A percentile compares a stretch with the other conserved stretches of the same genome.
Conservation (phyloP, 805 yeast genomes). For the Sporopachydermia lactativora region DNA sequence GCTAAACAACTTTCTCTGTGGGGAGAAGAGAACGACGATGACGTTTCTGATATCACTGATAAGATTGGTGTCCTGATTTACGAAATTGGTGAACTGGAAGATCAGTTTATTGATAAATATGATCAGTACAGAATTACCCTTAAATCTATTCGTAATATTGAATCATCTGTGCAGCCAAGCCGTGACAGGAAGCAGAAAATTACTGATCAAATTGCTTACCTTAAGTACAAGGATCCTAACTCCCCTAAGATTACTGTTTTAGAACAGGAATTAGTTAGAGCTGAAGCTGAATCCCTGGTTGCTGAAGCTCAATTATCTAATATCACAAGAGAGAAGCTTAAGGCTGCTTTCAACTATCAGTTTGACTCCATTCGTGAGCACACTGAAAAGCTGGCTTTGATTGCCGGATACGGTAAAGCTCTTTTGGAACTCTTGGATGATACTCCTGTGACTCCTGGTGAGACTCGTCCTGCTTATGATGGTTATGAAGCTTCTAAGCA, state of each 20-base stretch:
- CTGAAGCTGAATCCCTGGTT: constrained; percentile 97
- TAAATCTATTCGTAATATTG: constrained; percentile 91
- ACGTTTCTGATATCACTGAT: constrained; percentile 92
- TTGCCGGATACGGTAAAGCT: constrained; percentile 98
- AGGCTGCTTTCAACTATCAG: constrained; percentile 95
- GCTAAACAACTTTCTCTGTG: constrained; percentile 94
- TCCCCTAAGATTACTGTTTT: constrained; percentile 89
- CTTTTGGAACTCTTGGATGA: constrained; percentile 91
- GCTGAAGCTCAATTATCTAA: constrained; percentile 98
- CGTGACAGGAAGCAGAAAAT: constrained; percentile 96
- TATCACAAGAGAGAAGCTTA: constrained; percentile 94
- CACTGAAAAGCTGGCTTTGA: constrained; percentile 90
- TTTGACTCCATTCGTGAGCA: constrained; percentile 91
- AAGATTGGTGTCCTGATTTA: constrained; percentile 90
- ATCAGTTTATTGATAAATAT: constrained; percentile 94
- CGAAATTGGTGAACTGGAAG: constrained; percentile 97
- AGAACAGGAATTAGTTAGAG: constrained; percentile 97
- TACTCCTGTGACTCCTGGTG: constrained; percentile 97
- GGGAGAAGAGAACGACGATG: constrained; percentile 98
- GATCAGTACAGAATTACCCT: constrained; percentile 95
- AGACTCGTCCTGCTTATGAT: constrained; percentile 95
- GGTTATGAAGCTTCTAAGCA: constrained; percentile 98
- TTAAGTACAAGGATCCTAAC: constrained; percentile 97
- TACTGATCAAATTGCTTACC: constrained; percentile 93
- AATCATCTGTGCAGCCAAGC: constrained; percentile 95